phyloP scores from a whole-genome alignment of 169 alveolate genomes.

The Babesia ovis region DNA sequence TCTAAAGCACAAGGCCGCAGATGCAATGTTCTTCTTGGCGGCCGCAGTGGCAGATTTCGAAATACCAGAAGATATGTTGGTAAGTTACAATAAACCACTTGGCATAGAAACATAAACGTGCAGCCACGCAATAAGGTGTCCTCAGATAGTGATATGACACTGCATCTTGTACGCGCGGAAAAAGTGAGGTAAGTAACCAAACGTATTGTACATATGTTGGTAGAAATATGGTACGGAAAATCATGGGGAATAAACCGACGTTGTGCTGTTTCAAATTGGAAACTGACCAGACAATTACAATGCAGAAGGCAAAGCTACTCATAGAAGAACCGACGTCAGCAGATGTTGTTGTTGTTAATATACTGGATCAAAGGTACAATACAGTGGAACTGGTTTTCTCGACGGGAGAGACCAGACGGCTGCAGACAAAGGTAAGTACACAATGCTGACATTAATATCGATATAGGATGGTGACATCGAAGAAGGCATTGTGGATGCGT shows the following conservation, averaged over 20 bases:
- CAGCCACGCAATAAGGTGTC: constrained; percentile 39
- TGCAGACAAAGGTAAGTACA: background rate
- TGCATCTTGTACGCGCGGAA: background rate
- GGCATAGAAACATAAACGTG: background rate
- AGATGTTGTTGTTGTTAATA: constrained; percentile 35
- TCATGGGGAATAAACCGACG: background rate
- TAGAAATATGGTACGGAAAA: constrained; percentile 16
- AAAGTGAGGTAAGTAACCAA: constrained; percentile 36
- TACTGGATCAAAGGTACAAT: constrained; percentile 18
- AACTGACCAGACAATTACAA: constrained; percentile 5
- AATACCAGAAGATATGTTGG: constrained; percentile 24
- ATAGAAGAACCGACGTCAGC: constrained; percentile 36
- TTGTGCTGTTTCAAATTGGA: constrained; percentile 47
- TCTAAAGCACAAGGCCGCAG: background rate
- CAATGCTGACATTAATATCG: background rate
- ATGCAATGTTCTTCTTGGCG: constrained; percentile 20
- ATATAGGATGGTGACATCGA: constrained; percentile 6
- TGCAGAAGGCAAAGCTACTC: constrained; percentile 3
- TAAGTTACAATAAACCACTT: background rate
- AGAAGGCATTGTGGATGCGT: constrained; percentile 1
- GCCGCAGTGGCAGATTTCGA: constrained; percentile 48
- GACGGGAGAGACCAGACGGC: background rate
- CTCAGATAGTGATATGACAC: constrained; percentile 1
- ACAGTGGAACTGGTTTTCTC: constrained; percentile 14
- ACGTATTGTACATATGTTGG: no score